Evolutionary conservation across 139 green algal genomes (phyloP).

Genomic region (Chlorella sp.): DNA sequence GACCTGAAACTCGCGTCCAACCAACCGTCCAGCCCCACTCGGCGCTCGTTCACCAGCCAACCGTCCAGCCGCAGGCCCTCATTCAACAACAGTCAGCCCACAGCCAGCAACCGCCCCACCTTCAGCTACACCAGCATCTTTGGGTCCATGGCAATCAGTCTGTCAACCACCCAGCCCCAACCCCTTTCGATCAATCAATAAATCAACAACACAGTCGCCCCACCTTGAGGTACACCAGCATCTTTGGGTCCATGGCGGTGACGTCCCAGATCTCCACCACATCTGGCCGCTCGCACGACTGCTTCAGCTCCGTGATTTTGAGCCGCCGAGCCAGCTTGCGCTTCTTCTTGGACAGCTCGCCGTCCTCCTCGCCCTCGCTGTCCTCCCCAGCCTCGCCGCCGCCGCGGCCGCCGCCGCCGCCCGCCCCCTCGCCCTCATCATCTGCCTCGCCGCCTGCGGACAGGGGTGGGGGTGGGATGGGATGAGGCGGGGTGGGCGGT

Average conservation of each 20-base stretch:
- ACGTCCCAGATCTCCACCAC: constrained; percentile 99
- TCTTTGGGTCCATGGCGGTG: constrained; percentile 88
- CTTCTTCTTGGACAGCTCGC: constrained; percentile 85
- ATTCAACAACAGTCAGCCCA: neutral
- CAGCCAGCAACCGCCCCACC: constrained; percentile 50
- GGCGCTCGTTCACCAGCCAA: too few relatives aligned
- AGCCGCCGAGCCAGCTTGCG: constrained; percentile 79
- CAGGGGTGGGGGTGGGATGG: neutral
- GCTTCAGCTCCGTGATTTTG: constrained; percentile 94
- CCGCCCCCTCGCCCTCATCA: neutral
- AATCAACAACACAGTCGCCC: neutral
- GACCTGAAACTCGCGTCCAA: too few relatives aligned
- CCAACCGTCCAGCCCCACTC: too few relatives aligned
- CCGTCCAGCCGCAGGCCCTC: too few relatives aligned
- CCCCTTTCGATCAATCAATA: too few relatives aligned
- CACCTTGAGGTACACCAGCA: constrained; percentile 97
- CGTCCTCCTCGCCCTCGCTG: constrained; percentile 53
- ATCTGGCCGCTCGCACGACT: constrained; percentile 86
- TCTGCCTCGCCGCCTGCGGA: neutral
- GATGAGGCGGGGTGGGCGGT: too few relatives aligned
- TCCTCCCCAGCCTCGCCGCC: constrained; percentile 9
- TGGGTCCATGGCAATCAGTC: constrained; percentile 91
- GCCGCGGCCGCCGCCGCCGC: neutral
- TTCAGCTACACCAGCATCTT: constrained; percentile 96
- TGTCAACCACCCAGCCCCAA: too few relatives aligned